Evolutionary conservation across 768 basidiomycete genomes (phyloP), one percentile per base, ranked within the genome.

Genomic region (Naematelia aurantialba): DNA sequence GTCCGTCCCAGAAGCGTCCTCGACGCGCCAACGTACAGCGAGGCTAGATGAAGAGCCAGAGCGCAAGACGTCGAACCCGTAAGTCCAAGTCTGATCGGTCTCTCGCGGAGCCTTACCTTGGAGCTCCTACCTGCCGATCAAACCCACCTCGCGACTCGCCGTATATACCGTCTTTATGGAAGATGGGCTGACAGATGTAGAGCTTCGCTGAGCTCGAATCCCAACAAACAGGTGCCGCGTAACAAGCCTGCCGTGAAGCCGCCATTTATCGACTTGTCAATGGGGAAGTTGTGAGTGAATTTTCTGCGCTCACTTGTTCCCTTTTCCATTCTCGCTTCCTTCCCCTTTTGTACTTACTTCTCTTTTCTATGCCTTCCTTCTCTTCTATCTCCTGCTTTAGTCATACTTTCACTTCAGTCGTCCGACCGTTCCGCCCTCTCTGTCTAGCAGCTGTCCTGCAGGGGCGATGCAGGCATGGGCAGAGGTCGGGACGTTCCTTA

Each of bases 261-360:
- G 11, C 74, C 74, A 26, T 72, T 76, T 52, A 62, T 61, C 39
- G 68, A 76, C 51, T 58, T 65, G 55, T 55, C 67, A 19, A 75
- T 76, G 73, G 69, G 69, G 68, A 69, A 60, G 50, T 76, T 76
- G 75, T 76, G 55, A 52, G 70, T 72, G n/a, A 21, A n/a, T 42
- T 19, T 34, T 25, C 45, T 30, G 34, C 25, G 5, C 34, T 29
- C 54, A 27, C 34, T 13, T 53, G 14, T 30, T 45, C 49, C 27
- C 44, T 45, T 52, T 34, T 42, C 47, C 10, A 5, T 34, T 30
- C 34, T 52, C 29, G 3, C 52, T 11, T 17, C 24, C 29, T 24
- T 11, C 29, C 30, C 14, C 34, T 31, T 52, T 22, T 30, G 29
- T 24, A 24, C 47, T 48, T 48, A 22, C 47, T 22, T 24, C 11